Percentiles rank a stretch among this genome's conserved stretches.
Evolutionary conservation across 176 grass and related monocot species (phyloP).

Genomic region (Cocos nucifera): DNA sequence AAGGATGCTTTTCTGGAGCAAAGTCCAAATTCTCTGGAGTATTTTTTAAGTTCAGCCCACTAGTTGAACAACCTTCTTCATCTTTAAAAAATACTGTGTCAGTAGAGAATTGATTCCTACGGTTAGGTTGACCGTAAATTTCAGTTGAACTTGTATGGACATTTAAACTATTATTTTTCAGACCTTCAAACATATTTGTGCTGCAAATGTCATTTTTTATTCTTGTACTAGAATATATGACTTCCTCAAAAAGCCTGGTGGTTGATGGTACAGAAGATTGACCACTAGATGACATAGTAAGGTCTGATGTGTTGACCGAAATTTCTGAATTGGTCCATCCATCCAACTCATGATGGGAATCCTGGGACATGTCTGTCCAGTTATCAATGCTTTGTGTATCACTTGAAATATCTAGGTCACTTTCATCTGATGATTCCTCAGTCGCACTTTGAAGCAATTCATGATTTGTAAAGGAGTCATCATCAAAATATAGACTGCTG

Average conservation of each 20-base stretch:
- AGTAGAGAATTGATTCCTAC: background rate
- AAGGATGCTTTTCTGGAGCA: constrained; percentile 6
- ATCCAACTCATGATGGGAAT: background rate
- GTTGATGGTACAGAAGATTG: constrained; percentile 3
- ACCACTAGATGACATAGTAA: background rate
- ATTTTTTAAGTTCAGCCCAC: background rate
- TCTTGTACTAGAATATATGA: constrained; percentile 5
- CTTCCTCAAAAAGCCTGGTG: background rate
- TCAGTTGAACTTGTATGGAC: background rate
- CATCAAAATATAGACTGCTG: background rate
- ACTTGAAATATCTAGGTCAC: constrained; percentile 8
- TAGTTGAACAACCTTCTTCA: constrained; percentile 6
- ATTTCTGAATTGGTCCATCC: constrained; percentile 1
- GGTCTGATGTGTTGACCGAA: background rate
- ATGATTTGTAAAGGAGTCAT: background rate
- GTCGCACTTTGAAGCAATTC: background rate
- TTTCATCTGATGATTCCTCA: constrained; percentile 5
- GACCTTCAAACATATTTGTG: too few species aligned
- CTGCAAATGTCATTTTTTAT: background rate
- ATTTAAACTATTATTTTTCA: background rate
- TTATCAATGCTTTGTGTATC: background rate
- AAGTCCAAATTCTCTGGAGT: background rate
- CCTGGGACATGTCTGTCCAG: constrained; percentile 1
- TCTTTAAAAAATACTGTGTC: background rate
- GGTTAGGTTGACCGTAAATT: background rate